Conservation (phyloP, 352 stramenopile species). For the Phytophthora citricola region DNA sequence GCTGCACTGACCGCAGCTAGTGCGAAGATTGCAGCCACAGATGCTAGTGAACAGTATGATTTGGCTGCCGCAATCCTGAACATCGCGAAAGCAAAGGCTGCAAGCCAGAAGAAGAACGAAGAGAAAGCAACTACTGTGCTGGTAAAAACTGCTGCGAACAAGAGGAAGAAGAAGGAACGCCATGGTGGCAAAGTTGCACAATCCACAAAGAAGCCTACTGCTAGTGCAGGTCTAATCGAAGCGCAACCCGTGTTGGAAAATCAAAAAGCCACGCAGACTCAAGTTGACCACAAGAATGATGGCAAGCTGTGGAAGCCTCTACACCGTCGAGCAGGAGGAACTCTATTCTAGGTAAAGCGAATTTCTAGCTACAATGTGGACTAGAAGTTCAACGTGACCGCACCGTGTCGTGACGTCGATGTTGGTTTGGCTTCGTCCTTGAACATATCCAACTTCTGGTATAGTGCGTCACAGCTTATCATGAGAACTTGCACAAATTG, state of each 20-base stretch:
- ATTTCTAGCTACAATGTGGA: neutral
- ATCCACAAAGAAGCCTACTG: neutral
- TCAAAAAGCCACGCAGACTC: slow-evolving; percentile 1
- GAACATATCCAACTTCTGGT: too few species aligned
- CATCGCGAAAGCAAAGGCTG: slow-evolving; percentile 30
- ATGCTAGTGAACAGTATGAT: slow-evolving; percentile 32
- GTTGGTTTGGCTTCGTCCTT: too few species aligned
- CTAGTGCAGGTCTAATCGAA: neutral
- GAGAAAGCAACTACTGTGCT: too few species aligned
- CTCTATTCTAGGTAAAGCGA: slow-evolving; percentile 1
- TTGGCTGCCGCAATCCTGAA: slow-evolving; percentile 39
- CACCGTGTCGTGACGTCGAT: too few species aligned
- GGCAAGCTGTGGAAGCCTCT: slow-evolving; percentile 37
- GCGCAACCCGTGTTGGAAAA: neutral
- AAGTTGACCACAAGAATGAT: neutral
- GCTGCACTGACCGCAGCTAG: slow-evolving; percentile 23
- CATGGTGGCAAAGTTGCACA: neutral
- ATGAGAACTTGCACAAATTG: too few species aligned
- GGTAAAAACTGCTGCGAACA: slow-evolving; percentile 18
- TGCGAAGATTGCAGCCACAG: slow-evolving; percentile 16
- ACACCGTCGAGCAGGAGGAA: slow-evolving; percentile 22
- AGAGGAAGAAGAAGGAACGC: slow-evolving; percentile 2
- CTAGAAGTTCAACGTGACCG: too few species aligned
- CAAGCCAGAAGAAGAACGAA: neutral
- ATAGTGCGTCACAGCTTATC: too few species aligned